Evolutionary conservation across 2,329 filamentous ascomycete genomes (phyloP), one percentile per base, ranked within the genome.

Genomic region (Paracorniculantispora psalliotae): DNA sequence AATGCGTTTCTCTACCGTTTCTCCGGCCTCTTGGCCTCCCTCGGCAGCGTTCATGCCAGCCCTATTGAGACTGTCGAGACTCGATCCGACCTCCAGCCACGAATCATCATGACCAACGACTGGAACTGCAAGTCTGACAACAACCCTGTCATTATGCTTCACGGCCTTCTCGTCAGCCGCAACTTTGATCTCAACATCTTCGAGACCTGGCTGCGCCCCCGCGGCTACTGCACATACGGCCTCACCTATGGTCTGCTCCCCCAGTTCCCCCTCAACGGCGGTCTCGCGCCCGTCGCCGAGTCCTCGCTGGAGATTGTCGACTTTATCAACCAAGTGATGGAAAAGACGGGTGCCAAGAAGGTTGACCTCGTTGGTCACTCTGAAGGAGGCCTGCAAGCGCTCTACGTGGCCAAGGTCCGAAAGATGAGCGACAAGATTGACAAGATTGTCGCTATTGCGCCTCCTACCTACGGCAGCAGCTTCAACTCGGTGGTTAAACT

Each of bases 341-440:
- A 51, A 10, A 57, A 57, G 39, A 66, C 65, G 10, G 62, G 61
- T 3, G 57, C 64, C 12, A 26, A 37, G 13, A 63, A 63, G 54
- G 59, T 65, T n/a, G 65, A 66, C 52, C 33, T 66, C 2, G 61
- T 65, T 37, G 65, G 65, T 37, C 65, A 66, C 53, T 64, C 63
- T 23, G 65, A 66, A 44, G 65, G 65, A 15, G 65, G 52, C n/a
- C 58, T 66, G 21, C 64, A 63, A 44, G 23, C 62, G 5, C 57
- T 66, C n/a, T 66, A 65, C 59, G 60, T 52, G n/a, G 28, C 65
- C 54, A 65, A 64, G 48, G 60, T 65, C 44, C n/a, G 21, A 2
- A 60, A 57, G 30, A 56, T 64, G 17, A 53, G 61, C 2, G 19
- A 33, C 15, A 35, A 60, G 39, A 54, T 65, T 30, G 63, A 65